Base-by-base conservation (phyloP, 2,329 filamentous ascomycete species). In the Ceratocystis alfenasii region DNA sequence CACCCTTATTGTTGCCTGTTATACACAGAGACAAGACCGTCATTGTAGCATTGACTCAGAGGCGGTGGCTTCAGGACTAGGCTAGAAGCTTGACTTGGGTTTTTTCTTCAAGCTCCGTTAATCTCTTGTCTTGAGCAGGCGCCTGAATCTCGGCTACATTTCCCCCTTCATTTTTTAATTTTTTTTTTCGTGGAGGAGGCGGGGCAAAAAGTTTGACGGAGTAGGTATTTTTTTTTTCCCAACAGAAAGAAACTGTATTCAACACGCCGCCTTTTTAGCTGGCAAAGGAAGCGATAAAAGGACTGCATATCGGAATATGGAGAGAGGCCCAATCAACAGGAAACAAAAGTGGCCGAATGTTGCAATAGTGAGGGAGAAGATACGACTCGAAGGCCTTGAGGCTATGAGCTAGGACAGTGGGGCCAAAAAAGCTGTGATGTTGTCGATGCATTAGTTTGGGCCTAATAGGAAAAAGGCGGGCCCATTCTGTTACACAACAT, bases 401-500 rank as follows among this genome's bases (percentile, higher is more conserved):
- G 28, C 55, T 12, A 36, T 36, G 55, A 36, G 25, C 55, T 59
- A 59, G 55, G 55, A 59, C 33, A 8, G 25, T 59, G 55, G n/a
- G 44, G 61, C 61, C 36, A 28, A 45, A 22, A 63, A 63, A 63
- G 44, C 46, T 30, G 61, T 50, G 61, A 48, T 63, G 28, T 57
- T 57, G 53, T 36, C 33, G 55, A 59, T 20, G 61, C 61, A 48
- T 48, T 63, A 63, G 61, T 48, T 63, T 63, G 61, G 61, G 61
- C 61, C 61, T 48, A 63, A 63, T 48, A 30, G 25, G 22, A 63
- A 28, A 63, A 63, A 50, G 63, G 28, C 22, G 63, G 12, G 50
- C 15, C 36, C 2, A n/a, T 36, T 22, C 48, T 65, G 63, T 65
- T 65, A 65, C 63, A 65, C 63, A 65, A 17, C 63, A 65, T 65